Conservation (phyloP, 1,139 yeast species). For the Yamadazyma blattariae region DNA sequence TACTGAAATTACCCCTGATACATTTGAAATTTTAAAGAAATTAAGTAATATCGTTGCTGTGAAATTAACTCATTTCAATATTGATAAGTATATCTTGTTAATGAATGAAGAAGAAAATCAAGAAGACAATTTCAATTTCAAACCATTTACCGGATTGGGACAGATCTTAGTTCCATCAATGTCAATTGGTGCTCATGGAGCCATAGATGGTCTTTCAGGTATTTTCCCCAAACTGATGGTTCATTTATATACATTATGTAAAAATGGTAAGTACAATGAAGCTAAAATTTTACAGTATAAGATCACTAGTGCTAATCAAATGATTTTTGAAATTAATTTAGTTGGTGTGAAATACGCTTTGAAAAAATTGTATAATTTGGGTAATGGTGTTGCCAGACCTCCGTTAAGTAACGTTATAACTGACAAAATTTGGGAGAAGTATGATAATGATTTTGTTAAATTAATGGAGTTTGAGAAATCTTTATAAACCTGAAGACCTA, state of each 20-base stretch:
- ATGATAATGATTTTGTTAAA: slow-evolving; percentile 11
- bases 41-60: slow-evolving; percentile 37
- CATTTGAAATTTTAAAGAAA: slow-evolving; percentile 28
- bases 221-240: slow-evolving; percentile 41
- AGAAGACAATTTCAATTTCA: slow-evolving; percentile 32
- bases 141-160: slow-evolving; percentile 47
- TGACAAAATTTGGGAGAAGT: slow-evolving; percentile 10
- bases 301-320: slow-evolving; percentile 38
- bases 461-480: slow-evolving; percentile 12
- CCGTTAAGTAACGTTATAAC: slow-evolving; percentile 14
- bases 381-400: slow-evolving; percentile 18
- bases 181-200: slow-evolving; percentile 40
- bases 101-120: slow-evolving; percentile 18
- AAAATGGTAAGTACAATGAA: slow-evolving; percentile 28
- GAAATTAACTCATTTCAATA: slow-evolving; percentile 39
- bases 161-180: slow-evolving; percentile 45
- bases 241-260: slow-evolving; percentile 25
- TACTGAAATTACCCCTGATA: slow-evolving; percentile 31
- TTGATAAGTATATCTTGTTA: slow-evolving; percentile 34
- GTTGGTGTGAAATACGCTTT: slow-evolving; percentile 41
- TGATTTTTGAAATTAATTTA: slow-evolving; percentile 40
- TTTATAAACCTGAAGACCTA: not conserved
- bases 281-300: slow-evolving; percentile 38
- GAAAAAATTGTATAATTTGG: slow-evolving; percentile 17
- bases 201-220: slow-evolving; percentile 47